Base-by-base conservation (phyloP, 2,329 filamentous ascomycete species). In the Colletotrichum tabaci region DNA sequence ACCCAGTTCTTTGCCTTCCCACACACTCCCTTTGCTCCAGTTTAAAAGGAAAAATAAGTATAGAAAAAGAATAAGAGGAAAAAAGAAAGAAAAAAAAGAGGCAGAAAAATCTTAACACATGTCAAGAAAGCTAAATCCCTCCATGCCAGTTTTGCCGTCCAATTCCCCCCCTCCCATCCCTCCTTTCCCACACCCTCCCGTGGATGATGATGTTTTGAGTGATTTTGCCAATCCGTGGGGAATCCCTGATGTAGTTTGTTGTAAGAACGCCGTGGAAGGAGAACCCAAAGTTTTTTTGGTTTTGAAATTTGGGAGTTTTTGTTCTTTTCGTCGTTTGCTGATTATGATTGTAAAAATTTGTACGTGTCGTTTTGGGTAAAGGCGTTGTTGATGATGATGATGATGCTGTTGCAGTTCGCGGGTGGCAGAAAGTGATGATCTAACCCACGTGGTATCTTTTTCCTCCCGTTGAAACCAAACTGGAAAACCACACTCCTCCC, bases 321-420 rank as follows among this genome's bases (percentile, higher is more conserved):
- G n/a, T n/a, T 62, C n/a, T 10, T 61, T 70, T 40, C 50, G 66
- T 71, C 64, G 46, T 26, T 67, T 62, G 68, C 68, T 67, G 64
- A 67, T 67, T 71, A 62, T 62, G 52, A 56, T 55, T 55, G 42
- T 55, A 16, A 49, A 40, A 26, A 56, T 16, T 46, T 53, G 47
- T 26, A 26, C n/a, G 40, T 62, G 49, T 62, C 42, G 50, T n/a
- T 26, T 66, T 26, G 10, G 12, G 4, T 42, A n/a, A 13, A 65
- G 61, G 55, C 66, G 67, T 56, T 46, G 56, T 61, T 26, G 2
- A 3, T 3, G 26, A 26, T 26, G 23, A 26, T 26, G 26, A 26
- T 26, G 26, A 26, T 26, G 26, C 26, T 65, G 61, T 67, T 40
- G 68, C 58, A 67, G 38, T 26, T 62, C 15, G 56, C 52, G 4